phyloP scores from a whole-genome alignment of 2,329 filamentous ascomycete species.

The Xylaria hypoxylon region DNA sequence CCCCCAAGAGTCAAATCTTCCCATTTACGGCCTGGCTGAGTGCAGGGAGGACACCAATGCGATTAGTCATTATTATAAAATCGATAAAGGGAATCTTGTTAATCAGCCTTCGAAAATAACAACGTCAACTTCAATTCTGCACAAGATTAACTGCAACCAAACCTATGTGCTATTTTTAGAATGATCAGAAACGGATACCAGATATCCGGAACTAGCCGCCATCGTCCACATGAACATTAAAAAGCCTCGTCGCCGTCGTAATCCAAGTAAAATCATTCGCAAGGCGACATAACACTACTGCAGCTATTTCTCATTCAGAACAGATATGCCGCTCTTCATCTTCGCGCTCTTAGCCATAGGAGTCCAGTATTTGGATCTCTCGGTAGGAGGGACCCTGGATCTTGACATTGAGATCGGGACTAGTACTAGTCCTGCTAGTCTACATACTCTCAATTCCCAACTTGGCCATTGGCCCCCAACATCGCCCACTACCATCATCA shows the following conservation, averaged over 20 bases:
- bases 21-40: too few species aligned
- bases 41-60: too few species aligned
- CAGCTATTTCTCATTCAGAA: slow-evolving; percentile 5
- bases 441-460: too few species aligned
- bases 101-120: slow-evolving; percentile 8
- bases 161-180: slow-evolving; percentile 23
- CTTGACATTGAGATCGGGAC: too few species aligned
- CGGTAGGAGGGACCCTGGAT: too few species aligned
- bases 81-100: not conserved
- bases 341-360: not conserved
- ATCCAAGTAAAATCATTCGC: slow-evolving; percentile 16
- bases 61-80: too few species aligned
- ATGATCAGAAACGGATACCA: slow-evolving; percentile 13
- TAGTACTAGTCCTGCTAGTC: too few species aligned
- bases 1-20: too few species aligned
- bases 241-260: slow-evolving; percentile 18
- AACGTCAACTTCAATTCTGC: not conserved
- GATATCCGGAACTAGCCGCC: slow-evolving; percentile 22
- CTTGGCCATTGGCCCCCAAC: too few species aligned
- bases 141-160: too few species aligned
- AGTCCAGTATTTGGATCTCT: slow-evolving; percentile 1
- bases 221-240: slow-evolving; percentile 16
- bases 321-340: slow-evolving; percentile 7
- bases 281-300: slow-evolving; percentile 4
- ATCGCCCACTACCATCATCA: too few species aligned